Evolutionary conservation across 2,329 filamentous ascomycete species (phyloP), one percentile per base, ranked within the genome.

Genomic region (Cordyceps cateniannulata): DNA sequence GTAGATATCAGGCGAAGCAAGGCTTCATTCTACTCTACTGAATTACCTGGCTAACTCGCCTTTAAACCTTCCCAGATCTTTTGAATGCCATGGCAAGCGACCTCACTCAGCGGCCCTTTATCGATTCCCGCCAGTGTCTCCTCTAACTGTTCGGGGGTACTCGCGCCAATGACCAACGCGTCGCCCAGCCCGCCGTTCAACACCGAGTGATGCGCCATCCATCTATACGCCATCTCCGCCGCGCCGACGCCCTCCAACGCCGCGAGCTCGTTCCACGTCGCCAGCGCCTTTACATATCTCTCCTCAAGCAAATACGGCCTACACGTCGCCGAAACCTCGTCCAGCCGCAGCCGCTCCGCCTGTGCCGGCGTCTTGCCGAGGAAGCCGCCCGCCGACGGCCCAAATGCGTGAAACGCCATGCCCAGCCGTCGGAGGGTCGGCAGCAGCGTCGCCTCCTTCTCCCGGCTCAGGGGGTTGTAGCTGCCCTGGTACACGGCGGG

Each of bases 361-460:
- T 62, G 62, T 27, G 59, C 59, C 59, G 53, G 62, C 22, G 48
- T 63, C 42, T 64, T 64, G 25, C 62, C 55, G n/a, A 64, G 59
- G 51, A 64, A 64, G 22, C 63, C 63, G 24, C 63, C 62, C 24
- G 63, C 63, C 38, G 63, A 63, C 22, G 63, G 55, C 32, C 63
- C 59, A 44, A 63, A 64, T n/a, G 62, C 63, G 54, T 64, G 63
- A 42, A 64, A 63, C n/a, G 62, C 61, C 24, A 64, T 63, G 16
- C 59, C 48, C n/a, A 64, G 42, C 44, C 35, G 57, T 14, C 63
- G 62, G 35, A 64, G 58, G 18, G 62, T 63, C 32, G 44, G 49
- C 22, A 64, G 38, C 3, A 64, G 51, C 18, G 29, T 38, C 48
- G 45, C 60, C 56, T 64, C 63, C 44, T 64, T 64, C 32, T 62